Evolutionary conservation across 495 filamentous ascomycete genomes (phyloP), one percentile per base, ranked within the genome.

Genomic region (Trichoderma reesei): DNA sequence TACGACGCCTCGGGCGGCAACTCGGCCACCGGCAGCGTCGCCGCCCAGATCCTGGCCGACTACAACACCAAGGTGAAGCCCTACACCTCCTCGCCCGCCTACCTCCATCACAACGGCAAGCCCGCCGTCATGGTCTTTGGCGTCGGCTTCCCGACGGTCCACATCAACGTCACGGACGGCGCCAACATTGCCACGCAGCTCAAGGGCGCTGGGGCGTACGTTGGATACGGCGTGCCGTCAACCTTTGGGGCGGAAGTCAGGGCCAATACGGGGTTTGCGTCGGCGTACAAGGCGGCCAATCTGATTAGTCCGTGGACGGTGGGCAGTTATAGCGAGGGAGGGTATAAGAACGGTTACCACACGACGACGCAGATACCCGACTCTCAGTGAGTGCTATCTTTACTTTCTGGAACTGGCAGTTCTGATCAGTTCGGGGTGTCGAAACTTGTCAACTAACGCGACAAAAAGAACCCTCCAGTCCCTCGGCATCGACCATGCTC

Each of bases 291-390:
- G 13, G 67, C 70, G 26, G 72, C 70, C 14, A 68, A 73, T 36
- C 68, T 72, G 65, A 66, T 73, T 31, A 70, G 72, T 13, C 72
- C 72, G 0, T 73, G 72, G 72, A 70, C 72, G 0, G 72, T 73
- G 13, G 72, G 72, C 33, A 59, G 68, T 2, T 73, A 72, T 44
- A 65, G 65, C 38, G 66, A 64, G 37, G 63, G 67, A 39, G 63
- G 62, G n/a, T 73, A 73, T 46, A 60, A 63, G 41, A 61, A 39
- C 34, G 51, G 51, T 2, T 56, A 56, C 10, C 51, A 56, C 51
- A 56, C 51, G 51, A 56, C 51, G 20, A 56, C 51, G 2, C 51
- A 33, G 3, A 56, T 56, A 34, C 51, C 51, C 9, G 51, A 56
- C 3, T 18, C 20, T 11, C 51, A 56, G 51, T 56, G 26, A 34